Percentiles rank a stretch among this genome's conserved stretches.
These are phyloP conservation scores for Colletotrichum caudatum DNA, from an alignment of 2,329 filamentous ascomycete species.

Conservation along the genomic window DNA sequence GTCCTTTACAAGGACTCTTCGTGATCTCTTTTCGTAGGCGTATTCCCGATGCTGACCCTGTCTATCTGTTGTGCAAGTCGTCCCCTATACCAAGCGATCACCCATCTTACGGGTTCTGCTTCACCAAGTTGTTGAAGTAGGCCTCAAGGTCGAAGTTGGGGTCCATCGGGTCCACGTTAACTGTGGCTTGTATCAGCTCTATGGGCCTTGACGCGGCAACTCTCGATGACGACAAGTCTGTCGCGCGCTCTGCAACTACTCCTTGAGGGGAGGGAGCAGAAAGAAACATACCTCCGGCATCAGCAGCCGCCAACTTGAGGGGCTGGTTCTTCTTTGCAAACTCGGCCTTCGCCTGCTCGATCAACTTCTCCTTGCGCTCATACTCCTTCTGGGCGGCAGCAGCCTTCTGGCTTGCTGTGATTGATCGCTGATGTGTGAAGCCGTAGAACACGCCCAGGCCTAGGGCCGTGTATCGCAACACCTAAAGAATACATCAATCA, in stretches of 20 bases:
- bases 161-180: conserved; percentile 81
- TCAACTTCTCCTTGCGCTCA: conserved; percentile 90
- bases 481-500: conserved; percentile 67
- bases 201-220: background rate
- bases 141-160: conserved; percentile 95
- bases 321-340: conserved; percentile 81
- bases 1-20: conserved; percentile 29
- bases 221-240: background rate
- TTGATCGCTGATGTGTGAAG: conserved; percentile 89
- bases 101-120: conserved; percentile 62
- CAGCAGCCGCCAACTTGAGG: conserved; percentile 42
- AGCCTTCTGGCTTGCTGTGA: conserved; percentile 78
- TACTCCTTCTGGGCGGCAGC: conserved; percentile 84
- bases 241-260: conserved; percentile 3
- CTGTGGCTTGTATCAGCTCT: conserved; percentile 54
- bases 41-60: conserved; percentile 41
- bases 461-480: conserved; percentile 96
- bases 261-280: background rate
- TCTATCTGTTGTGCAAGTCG: conserved; percentile 48
- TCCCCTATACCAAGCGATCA: conserved; percentile 45
- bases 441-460: conserved; percentile 94
- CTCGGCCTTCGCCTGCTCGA: conserved; percentile 91
- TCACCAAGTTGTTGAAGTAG: conserved; percentile 74
- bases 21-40: conserved; percentile 38
- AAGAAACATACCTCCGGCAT: conserved; percentile 36